Conservation (phyloP, 257 asterid species). For the Dorcoceras hygrometricum region DNA sequence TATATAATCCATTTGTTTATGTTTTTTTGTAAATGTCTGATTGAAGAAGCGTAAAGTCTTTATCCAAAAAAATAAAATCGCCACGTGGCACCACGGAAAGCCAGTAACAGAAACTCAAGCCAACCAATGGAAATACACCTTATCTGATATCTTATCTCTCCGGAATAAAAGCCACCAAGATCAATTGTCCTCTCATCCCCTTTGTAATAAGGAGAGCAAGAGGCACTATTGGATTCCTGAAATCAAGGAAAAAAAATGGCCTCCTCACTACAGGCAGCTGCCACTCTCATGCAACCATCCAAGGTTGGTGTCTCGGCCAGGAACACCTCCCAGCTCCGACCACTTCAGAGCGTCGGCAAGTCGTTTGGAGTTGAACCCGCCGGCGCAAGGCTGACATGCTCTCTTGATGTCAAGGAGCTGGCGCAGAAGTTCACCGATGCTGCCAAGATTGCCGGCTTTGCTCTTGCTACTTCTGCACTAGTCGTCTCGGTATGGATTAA, state of each 20-base stretch:
- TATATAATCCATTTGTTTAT: too few relatives aligned
- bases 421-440: constrained; percentile 81
- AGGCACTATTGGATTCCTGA: neutral
- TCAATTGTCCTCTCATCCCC: constrained; percentile 18
- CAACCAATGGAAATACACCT: constrained; percentile 55
- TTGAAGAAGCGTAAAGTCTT: constrained; percentile 25
- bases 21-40: too few relatives aligned
- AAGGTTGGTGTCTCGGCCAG: constrained; percentile 60
- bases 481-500: constrained; percentile 61
- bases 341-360: constrained; percentile 47
- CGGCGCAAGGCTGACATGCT: constrained; percentile 56
- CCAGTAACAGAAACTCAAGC: constrained; percentile 23
- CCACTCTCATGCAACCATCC: constrained; percentile 83
- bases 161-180: constrained; percentile 45
- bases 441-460: constrained; percentile 92
- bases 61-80: constrained; percentile 30
- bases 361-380: constrained; percentile 64
- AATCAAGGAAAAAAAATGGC: constrained; percentile 52
- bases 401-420: constrained; percentile 80
- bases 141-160: constrained; percentile 76
- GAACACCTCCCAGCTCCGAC: constrained; percentile 52
- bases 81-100: constrained; percentile 47
- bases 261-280: constrained; percentile 83
- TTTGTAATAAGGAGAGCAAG: constrained; percentile 15
- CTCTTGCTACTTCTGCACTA: constrained; percentile 98